A percentile compares a stretch with the other conserved stretches of the same genome.
These are phyloP conservation scores for Typha latifolia DNA, from an alignment of 176 grass and related monocot genomes.

Conservation along the genomic window DNA sequence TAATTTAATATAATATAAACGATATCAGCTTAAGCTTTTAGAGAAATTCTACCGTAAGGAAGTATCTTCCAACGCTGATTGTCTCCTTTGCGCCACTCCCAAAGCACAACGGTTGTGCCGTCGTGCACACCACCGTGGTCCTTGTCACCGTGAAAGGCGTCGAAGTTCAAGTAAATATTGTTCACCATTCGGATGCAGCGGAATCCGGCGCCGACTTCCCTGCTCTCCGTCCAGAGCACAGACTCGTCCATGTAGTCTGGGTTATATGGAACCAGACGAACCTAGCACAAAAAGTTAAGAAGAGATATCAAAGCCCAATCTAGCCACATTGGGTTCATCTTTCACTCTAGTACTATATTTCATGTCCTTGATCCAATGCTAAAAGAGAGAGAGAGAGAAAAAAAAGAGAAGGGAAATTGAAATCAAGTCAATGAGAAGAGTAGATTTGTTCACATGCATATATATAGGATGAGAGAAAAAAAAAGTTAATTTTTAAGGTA, in stretches of 20 bases:
- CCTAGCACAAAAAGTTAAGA: constrained; percentile 5
- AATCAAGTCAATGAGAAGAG: not conserved
- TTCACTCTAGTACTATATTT: constrained; percentile 25
- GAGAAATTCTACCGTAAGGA: constrained; percentile 12
- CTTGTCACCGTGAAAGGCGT: constrained; percentile 24
- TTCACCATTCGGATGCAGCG: constrained; percentile 35
- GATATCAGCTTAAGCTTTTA: not conserved
- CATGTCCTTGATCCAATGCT: constrained; percentile 36
- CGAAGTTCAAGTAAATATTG: constrained; percentile 28
- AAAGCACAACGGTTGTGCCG: constrained; percentile 23
- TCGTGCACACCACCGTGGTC: constrained; percentile 19
- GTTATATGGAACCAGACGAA: constrained; percentile 20
- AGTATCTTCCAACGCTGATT: constrained; percentile 34
- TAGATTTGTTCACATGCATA: not conserved
- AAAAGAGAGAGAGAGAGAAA: not conserved
- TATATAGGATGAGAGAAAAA: not conserved
- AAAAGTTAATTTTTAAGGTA: not conserved
- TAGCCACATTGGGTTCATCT: constrained; percentile 12
- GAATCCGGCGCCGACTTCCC: constrained; percentile 19
- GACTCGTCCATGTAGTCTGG: constrained; percentile 22
- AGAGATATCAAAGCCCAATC: not conserved
- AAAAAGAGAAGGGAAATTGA: not conserved
- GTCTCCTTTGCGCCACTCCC: constrained; percentile 21
- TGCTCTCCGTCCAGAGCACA: constrained; percentile 30
- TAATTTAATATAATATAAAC: too few relatives aligned